phyloP scores from a whole-genome alignment of 768 basidiomycete genomes.

The Holtermannia corniformis region DNA sequence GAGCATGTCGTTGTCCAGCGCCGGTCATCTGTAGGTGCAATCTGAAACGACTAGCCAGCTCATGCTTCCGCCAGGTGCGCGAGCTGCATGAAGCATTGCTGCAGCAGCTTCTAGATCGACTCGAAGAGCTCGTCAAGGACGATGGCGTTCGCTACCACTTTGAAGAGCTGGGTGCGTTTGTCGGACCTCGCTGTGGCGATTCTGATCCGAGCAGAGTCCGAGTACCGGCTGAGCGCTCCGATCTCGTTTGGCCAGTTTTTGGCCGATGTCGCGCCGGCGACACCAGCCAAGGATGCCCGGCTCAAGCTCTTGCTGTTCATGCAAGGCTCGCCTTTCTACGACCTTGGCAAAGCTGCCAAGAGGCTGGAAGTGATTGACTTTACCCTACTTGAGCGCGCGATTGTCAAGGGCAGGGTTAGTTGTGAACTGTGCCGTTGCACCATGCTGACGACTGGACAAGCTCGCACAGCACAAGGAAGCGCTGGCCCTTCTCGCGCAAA shows the following conservation, averaged over 20 bases:
- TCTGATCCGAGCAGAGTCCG: slow-evolving; percentile 19
- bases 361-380: slow-evolving; percentile 50
- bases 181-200: neutral
- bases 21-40: slow-evolving; percentile 49
- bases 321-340: slow-evolving; percentile 64
- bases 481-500: slow-evolving; percentile 57
- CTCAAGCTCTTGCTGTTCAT: slow-evolving; percentile 71
- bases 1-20: slow-evolving; percentile 70
- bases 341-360: slow-evolving; percentile 47
- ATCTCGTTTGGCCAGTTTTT: slow-evolving; percentile 51
- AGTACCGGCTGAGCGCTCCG: slow-evolving; percentile 27
- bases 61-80: slow-evolving; percentile 45
- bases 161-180: slow-evolving; percentile 33
- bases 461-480: slow-evolving; percentile 55
- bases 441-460: slow-evolving; percentile 31
- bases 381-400: slow-evolving; percentile 63
- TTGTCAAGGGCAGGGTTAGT: slow-evolving; percentile 67
- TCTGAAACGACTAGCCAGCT: neutral
- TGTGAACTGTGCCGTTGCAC: neutral
- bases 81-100: slow-evolving; percentile 62
- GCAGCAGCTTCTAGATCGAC: slow-evolving; percentile 47
- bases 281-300: slow-evolving; percentile 59
- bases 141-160: slow-evolving; percentile 49
- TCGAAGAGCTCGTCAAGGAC: slow-evolving; percentile 27
- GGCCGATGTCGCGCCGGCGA: slow-evolving; percentile 70